Conservation (phyloP, 2,329 filamentous ascomycete genomes). For the Stagonosporopsis rhizophila region DNA sequence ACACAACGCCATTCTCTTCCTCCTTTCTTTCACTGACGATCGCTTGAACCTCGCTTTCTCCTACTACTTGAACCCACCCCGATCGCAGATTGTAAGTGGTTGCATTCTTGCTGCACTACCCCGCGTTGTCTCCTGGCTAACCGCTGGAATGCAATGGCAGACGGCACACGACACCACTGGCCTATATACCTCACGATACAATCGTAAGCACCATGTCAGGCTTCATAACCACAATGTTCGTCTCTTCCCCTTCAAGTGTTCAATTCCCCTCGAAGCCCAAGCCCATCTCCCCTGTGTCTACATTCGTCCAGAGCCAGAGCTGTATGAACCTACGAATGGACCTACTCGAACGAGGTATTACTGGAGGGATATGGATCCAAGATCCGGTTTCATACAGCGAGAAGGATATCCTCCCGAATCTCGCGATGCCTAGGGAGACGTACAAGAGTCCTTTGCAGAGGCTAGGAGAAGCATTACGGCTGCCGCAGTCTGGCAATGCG, state of each 20-base stretch:
- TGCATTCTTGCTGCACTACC: conserved; percentile 30
- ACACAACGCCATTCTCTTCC: conserved; percentile 11
- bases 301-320: conserved; percentile 53
- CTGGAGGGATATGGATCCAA: conserved; percentile 20
- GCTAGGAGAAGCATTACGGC: conserved; percentile 37
- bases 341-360: conserved; percentile 20
- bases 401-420: conserved; percentile 23
- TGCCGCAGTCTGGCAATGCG: conserved; percentile 24
- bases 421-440: conserved; percentile 31
- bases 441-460: conserved; percentile 45
- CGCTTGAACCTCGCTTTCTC: not conserved
- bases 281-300: conserved; percentile 54
- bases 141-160: conserved; percentile 40
- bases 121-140: conserved; percentile 41
- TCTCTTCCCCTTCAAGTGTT: conserved; percentile 49
- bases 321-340: conserved; percentile 41
- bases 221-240: conserved; percentile 83
- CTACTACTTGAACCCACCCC: not conserved
- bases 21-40: conserved; percentile 1
- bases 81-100: conserved; percentile 14
- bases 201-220: conserved; percentile 66
- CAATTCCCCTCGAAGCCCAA: conserved; percentile 43
- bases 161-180: conserved; percentile 23
- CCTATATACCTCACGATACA: conserved; percentile 30
- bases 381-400: conserved; percentile 3